phyloP scores from a whole-genome alignment of 192 early-diverging fungal genomes.

The Gryganskiella cystojenkinii region DNA sequence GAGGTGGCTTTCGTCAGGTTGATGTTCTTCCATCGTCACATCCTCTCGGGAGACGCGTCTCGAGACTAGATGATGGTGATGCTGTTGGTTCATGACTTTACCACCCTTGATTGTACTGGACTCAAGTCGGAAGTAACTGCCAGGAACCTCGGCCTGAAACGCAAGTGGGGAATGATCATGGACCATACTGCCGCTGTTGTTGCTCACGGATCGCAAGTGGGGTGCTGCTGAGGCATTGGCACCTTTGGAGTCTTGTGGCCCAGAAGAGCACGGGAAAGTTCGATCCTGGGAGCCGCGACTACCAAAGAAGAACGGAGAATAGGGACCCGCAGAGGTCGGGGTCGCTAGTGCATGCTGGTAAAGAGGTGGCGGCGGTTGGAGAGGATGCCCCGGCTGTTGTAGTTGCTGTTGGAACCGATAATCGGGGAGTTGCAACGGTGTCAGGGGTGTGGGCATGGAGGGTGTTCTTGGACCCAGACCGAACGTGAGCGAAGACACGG shows the following conservation, averaged over 20 bases:
- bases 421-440: constrained; percentile 16
- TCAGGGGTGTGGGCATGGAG: constrained; percentile 8
- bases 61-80: too few species aligned
- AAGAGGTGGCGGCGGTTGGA: background rate
- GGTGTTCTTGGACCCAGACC: constrained; percentile 1
- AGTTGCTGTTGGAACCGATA: background rate
- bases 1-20: background rate
- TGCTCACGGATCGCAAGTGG: constrained; percentile 6
- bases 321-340: too few species aligned
- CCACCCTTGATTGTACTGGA: too few species aligned
- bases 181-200: constrained; percentile 11
- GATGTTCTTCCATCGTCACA: too few species aligned
- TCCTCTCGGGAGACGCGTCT: too few species aligned
- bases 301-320: too few species aligned
- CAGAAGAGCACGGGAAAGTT: constrained; percentile 1
- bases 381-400: constrained; percentile 3
- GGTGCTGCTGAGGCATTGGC: background rate
- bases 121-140: too few species aligned
- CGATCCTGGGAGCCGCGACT: too few species aligned
- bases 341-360: background rate
- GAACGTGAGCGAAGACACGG: background rate
- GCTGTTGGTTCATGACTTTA: too few species aligned
- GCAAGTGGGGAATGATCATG: background rate
- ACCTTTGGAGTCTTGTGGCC: constrained; percentile 25
- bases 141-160: too few species aligned